Evolutionary conservation across 1,284 basidiomycete species (phyloP).

Genomic region (Cystobasidiaceae sp.): DNA sequence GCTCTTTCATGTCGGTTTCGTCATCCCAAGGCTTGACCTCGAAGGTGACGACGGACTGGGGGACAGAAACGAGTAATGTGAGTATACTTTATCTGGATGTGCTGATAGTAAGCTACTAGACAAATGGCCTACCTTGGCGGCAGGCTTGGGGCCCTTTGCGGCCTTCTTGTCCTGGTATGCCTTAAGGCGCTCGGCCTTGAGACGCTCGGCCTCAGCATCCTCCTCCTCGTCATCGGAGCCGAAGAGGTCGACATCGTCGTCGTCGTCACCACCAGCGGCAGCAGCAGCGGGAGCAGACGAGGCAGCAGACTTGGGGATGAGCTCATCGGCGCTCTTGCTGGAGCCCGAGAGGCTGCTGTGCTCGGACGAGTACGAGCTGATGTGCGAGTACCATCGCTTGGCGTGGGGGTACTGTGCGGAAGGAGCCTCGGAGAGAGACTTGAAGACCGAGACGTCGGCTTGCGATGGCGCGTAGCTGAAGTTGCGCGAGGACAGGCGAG

Average conservation of each 20-base stretch:
- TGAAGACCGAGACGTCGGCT: conserved; percentile 93
- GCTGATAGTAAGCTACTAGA: neutral
- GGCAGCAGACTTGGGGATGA: conserved; percentile 41
- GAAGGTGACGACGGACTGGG: conserved; percentile 84
- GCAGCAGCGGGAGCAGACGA: conserved; percentile 52
- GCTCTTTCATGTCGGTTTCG: conserved; percentile 88
- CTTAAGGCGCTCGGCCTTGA: conserved; percentile 94
- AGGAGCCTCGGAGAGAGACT: conserved; percentile 64
- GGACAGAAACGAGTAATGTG: neutral
- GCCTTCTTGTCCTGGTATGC: conserved; percentile 93
- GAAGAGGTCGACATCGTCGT: conserved; percentile 90
- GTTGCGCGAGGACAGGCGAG: neutral
- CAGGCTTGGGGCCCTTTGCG: conserved; percentile 63
- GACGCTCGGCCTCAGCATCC: conserved; percentile 83
- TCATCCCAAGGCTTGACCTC: conserved; percentile 83
- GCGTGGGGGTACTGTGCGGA: conserved; percentile 68
- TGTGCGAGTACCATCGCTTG: conserved; percentile 91
- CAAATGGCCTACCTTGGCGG: conserved; percentile 84
- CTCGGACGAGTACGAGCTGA: conserved; percentile 77
- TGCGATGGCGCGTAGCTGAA: conserved; percentile 86
- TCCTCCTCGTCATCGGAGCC: conserved; percentile 81
- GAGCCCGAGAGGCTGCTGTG: conserved; percentile 73
- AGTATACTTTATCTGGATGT: neutral
- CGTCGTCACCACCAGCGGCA: conserved; percentile 65
- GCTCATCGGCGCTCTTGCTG: conserved; percentile 60